These are phyloP conservation scores for Nephelium lappaceum DNA, from an alignment of 345 rosid species.

Conservation along the genomic window DNA sequence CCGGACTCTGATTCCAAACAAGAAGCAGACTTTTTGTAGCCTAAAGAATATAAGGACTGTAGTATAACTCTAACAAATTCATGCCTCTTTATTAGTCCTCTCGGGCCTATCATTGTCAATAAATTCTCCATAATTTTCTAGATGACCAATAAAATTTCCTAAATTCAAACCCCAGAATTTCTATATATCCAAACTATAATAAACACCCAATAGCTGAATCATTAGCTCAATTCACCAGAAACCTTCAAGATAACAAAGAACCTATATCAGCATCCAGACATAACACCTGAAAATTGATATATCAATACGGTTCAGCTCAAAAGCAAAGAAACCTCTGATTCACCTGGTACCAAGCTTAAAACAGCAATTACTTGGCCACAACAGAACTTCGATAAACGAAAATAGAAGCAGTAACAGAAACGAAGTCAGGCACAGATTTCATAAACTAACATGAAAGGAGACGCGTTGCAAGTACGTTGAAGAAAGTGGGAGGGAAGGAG, in stretches of 20 bases:
- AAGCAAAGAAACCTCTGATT: not conserved
- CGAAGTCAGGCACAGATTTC: not conserved
- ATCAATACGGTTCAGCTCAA: not conserved
- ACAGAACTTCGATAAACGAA: not conserved
- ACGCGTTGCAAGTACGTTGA: not conserved
- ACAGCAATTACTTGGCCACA: not conserved
- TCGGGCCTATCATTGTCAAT: conserved; percentile 46
- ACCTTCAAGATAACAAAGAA: not conserved
- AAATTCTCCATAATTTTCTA: conserved; percentile 75
- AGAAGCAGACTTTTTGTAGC: conserved; percentile 68
- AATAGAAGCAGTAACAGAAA: not conserved
- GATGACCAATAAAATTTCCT: not conserved
- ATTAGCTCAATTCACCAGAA: not conserved
- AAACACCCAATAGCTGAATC: not conserved
- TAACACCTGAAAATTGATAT: not conserved
- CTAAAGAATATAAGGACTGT: conserved; percentile 74
- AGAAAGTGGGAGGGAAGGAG: not conserved
- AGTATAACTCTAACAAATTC: conserved; percentile 72
- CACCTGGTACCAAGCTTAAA: not conserved
- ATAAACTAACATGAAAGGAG: not conserved
- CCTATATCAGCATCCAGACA: not conserved
- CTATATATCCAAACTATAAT: not conserved
- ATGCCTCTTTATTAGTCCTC: conserved; percentile 59
- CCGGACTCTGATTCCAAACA: conserved; percentile 71
- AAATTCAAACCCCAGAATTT: not conserved